Base-by-base conservation (phyloP, 805 yeast species). In the Schwanniomyces polymorphus region DNA sequence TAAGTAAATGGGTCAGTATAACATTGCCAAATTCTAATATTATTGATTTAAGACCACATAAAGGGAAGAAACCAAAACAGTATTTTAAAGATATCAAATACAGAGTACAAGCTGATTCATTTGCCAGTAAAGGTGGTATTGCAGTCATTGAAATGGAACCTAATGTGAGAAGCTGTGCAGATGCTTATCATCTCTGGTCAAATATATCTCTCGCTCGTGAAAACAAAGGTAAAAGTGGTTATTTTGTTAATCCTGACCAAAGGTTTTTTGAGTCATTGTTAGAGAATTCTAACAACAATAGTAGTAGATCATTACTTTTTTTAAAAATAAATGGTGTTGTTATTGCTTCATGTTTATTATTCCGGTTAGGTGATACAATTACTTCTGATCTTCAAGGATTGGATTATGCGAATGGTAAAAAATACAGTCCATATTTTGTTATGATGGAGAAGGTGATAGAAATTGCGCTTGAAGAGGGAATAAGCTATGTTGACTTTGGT, bases 381-480 rank as follows among this genome's bases (percentile, higher is more conserved):
- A 73, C 78, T 2, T 68, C 75, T 6, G 78, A 73, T 49, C 58
- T 73, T 10, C 78, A 73, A 52, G 78, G 78, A 5, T 57, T 73
- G 16, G 70, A 74, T 42, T 74, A 72, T 42, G 77, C 69, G n/a
- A 52, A 49, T 17, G 70, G 69, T 9, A 63, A 72, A 25, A 56
- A 67, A 41, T 67, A 65, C 50, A 72, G 2, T 74, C 74, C 49
- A 72, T 73, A 55, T 78, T 73, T 73, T 56, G 78, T 72, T 17
- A 74, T 74, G 78, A 73, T 74, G 78, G 76, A 73, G 55, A 65
- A 69, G 38, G 72, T 72, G 14, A 72, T 73, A 26, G 57, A 59
- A 21, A 71, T 72, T 16, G 78, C 75, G 0, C 49, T 73, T 43
- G 56, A 56, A 38, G 72, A 68, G 44, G 67, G 68, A 8, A 57